Evolutionary conservation across 257 asterid genomes (phyloP).

Genomic region (Mentha longifolia): DNA sequence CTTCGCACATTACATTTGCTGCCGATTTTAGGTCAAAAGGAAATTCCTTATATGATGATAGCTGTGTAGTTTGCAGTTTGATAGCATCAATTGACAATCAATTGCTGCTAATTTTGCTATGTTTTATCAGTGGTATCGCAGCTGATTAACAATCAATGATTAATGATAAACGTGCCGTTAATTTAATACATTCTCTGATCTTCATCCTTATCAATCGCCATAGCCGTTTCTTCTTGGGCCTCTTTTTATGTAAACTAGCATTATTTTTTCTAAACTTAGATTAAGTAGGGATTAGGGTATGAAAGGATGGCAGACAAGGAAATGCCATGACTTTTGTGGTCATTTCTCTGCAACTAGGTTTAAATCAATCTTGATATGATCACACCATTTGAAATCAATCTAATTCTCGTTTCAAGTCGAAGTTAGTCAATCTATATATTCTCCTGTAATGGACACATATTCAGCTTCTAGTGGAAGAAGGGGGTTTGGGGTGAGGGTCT

Average conservation of each 20-base stretch:
- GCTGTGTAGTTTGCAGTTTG: not conserved
- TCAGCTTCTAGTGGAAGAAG: not conserved
- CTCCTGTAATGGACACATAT: not conserved
- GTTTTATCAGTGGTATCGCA: not conserved
- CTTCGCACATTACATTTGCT: not conserved
- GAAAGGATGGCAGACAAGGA: not conserved
- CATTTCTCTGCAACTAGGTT: not conserved
- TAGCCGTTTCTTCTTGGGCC: slow-evolving; percentile 13
- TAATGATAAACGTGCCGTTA: not conserved
- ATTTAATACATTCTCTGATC: not conserved
- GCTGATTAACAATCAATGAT: not conserved
- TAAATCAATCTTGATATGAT: not conserved
- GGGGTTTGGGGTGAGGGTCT: no score
- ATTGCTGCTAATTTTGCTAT: no score
- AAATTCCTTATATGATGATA: not conserved
- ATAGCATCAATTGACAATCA: not conserved
- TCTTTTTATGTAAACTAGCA: not conserved
- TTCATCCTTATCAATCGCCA: not conserved
- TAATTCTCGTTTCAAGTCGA: not conserved
- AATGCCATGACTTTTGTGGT: not conserved
- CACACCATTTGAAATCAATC: not conserved
- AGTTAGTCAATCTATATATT: not conserved
- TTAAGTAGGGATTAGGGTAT: not conserved
- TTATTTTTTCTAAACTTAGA: not conserved
- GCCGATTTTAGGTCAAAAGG: not conserved